Conservation (phyloP, 257 asterid species). For the Nicotiana undulata region DNA sequence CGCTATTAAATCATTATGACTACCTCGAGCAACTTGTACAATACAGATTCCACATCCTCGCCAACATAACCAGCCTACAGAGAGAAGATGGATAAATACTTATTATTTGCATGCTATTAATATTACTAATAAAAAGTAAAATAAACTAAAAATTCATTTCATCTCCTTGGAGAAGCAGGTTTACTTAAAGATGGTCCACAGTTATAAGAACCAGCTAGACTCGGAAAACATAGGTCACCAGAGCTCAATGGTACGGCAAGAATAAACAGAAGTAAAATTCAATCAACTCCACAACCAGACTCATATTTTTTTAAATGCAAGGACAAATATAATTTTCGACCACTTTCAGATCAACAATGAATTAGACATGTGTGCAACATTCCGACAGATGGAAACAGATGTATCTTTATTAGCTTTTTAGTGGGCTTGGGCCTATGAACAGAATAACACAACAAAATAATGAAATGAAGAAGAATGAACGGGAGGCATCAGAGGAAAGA, state of each 20-base stretch:
- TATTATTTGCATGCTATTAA: not conserved
- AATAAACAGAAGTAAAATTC: not conserved
- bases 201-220: not conserved
- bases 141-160: not conserved
- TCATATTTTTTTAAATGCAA: not conserved
- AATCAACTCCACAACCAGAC: not conserved
- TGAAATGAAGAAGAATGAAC: too few relatives aligned
- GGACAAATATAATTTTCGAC: not conserved
- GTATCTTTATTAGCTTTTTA: not conserved
- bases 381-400: not conserved
- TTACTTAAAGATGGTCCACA: not conserved
- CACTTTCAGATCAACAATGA: not conserved
- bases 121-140: not conserved
- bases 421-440: too few relatives aligned
- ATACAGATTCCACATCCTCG: slow-evolving; percentile 88
- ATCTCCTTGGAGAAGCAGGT: not conserved
- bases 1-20: not conserved
- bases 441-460: too few relatives aligned
- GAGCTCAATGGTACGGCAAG: not conserved
- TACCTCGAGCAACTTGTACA: slow-evolving; percentile 78
- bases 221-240: not conserved
- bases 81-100: not conserved
- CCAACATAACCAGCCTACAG: slow-evolving; percentile 95
- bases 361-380: not conserved
- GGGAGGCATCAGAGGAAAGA: too few relatives aligned